A percentile compares a stretch with the other conserved stretches of the same genome.
Conservation (phyloP, 1,139 yeast species). For the Blastobotrys apis region DNA sequence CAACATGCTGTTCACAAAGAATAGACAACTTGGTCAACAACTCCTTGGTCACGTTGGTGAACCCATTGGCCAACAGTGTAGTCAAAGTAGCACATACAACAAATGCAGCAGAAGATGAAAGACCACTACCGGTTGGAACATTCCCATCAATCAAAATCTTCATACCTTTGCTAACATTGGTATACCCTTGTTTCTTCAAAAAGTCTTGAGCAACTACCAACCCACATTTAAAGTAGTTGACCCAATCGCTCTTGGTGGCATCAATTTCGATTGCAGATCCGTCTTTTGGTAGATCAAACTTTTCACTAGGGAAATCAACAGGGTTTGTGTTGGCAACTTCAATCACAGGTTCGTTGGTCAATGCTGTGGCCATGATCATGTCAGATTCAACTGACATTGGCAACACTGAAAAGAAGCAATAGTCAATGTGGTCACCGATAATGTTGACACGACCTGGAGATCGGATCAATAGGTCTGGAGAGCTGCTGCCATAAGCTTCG, state of each 20-base stretch:
- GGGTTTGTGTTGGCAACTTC: slow-evolving; percentile 44
- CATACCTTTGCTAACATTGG: slow-evolving; percentile 39
- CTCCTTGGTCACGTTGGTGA: slow-evolving; percentile 43
- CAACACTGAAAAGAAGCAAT: slow-evolving; percentile 60
- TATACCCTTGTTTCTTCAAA: slow-evolving; percentile 34
- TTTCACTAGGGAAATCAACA: slow-evolving; percentile 38
- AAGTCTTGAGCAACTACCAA: slow-evolving; percentile 56
- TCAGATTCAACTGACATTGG: slow-evolving; percentile 76
- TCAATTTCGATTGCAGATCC: slow-evolving; percentile 47
- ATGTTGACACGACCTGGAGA: slow-evolving; percentile 74
- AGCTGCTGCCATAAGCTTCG: slow-evolving; percentile 22
- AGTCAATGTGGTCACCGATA: slow-evolving; percentile 74
- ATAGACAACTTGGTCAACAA: slow-evolving; percentile 60
- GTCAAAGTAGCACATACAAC: slow-evolving; percentile 64
- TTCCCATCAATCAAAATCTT: slow-evolving; percentile 56
- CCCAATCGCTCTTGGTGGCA: slow-evolving; percentile 52
- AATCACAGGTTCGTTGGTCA: slow-evolving; percentile 35
- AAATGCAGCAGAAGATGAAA: slow-evolving; percentile 69
- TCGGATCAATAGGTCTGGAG: slow-evolving; percentile 49
- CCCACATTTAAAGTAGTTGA: slow-evolving; percentile 65
- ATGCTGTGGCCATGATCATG: slow-evolving; percentile 52
- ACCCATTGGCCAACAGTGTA: slow-evolving; percentile 52
- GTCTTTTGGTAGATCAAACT: slow-evolving; percentile 43
- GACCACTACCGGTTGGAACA: slow-evolving; percentile 72
- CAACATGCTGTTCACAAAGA: slow-evolving; percentile 67